phyloP scores from a whole-genome alignment of 2,329 filamentous ascomycete species.

The Talaromyces islandicus region DNA sequence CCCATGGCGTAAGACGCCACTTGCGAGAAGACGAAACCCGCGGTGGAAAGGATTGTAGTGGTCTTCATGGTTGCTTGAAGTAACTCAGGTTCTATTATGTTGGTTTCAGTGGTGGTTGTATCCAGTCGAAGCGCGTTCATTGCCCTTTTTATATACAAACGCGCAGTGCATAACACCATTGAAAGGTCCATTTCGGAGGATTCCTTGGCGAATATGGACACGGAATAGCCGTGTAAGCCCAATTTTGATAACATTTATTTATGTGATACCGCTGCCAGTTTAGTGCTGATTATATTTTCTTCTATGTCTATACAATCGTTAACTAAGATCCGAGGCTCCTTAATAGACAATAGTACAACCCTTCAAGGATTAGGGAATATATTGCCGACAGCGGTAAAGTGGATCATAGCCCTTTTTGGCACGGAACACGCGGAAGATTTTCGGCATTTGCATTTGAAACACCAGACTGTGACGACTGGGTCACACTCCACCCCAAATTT shows the following conservation, averaged over 20 bases:
- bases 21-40: neutral
- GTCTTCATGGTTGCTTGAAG: neutral
- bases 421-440: neutral
- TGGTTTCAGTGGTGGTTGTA: neutral
- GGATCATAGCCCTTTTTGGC: neutral
- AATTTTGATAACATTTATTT: neutral
- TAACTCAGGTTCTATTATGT: neutral
- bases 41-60: neutral
- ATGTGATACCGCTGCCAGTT: constrained; percentile 2
- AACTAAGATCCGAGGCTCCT: neutral
- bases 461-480: too few relatives aligned
- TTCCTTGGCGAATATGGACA: neutral
- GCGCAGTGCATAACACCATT: neutral
- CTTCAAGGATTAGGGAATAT: neutral
- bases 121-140: neutral
- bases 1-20: neutral
- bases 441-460: neutral
- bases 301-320: neutral
- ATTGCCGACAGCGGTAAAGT: neutral
- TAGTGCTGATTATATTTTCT: neutral
- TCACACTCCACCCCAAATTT: neutral
- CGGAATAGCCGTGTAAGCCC: neutral
- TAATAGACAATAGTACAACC: neutral
- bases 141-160: neutral
- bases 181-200: neutral